phyloP scores from a whole-genome alignment of 768 basidiomycete species.

The Tulasnella sp. region DNA sequence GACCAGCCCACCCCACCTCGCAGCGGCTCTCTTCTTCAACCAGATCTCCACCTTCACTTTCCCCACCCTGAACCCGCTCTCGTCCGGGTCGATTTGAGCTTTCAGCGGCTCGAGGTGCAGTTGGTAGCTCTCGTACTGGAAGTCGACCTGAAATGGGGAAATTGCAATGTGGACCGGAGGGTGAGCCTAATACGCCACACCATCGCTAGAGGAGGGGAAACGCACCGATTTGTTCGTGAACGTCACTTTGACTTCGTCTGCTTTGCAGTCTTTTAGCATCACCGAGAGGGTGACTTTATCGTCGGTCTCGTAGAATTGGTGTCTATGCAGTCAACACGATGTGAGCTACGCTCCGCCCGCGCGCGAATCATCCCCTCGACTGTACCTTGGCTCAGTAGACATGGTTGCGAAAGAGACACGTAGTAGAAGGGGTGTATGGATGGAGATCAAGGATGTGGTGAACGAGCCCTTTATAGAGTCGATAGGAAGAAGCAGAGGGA shows the following conservation, averaged over 20 bases:
- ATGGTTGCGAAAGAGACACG: neutral
- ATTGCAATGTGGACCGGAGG: neutral
- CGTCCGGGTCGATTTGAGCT: constrained; percentile 71
- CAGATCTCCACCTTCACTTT: constrained; percentile 89
- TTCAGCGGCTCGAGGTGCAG: constrained; percentile 78
- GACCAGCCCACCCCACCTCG: constrained; percentile 74
- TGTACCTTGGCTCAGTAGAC: constrained; percentile 32
- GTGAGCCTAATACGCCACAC: too few relatives aligned
- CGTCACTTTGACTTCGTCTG: constrained; percentile 60
- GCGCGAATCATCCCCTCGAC: too few relatives aligned
- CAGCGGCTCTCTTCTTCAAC: constrained; percentile 65
- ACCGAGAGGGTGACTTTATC: constrained; percentile 71
- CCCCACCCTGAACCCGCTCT: constrained; percentile 68
- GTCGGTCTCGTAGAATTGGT: constrained; percentile 89
- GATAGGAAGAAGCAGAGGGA: neutral
- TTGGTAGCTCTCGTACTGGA: constrained; percentile 62
- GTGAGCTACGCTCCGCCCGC: too few relatives aligned
- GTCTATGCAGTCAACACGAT: constrained; percentile 58
- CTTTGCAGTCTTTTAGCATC: constrained; percentile 77
- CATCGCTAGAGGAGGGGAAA: too few relatives aligned
- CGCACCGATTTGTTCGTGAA: constrained; percentile 57
- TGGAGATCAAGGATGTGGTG: neutral
- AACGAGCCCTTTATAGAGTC: neutral
- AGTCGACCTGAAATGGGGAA: constrained; percentile 22
- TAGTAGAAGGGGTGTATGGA: neutral